Conservation (phyloP, 225 moss, liverwort and hornwort species). For the Straminergon stramineum region DNA sequence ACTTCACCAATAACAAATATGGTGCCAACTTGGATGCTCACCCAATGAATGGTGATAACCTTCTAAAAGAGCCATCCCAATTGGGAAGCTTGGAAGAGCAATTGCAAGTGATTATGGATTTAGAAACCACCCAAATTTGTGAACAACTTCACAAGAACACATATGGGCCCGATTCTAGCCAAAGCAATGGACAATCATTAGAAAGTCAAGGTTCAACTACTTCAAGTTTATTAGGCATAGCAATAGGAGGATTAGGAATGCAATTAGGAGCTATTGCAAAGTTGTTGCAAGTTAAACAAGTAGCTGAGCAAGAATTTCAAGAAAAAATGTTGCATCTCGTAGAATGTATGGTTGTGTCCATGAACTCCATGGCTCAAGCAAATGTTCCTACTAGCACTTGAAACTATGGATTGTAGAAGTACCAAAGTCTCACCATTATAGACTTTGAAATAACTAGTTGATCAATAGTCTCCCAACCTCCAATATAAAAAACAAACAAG, state of each 20-base stretch:
- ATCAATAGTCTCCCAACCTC: neutral
- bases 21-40: neutral
- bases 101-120: neutral
- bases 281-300: neutral
- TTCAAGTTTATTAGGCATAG: neutral
- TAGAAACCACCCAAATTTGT: neutral
- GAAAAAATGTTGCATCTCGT: slow-evolving; percentile 7
- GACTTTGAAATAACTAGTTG: neutral
- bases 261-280: slow-evolving; percentile 16
- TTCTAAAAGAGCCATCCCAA: neutral
- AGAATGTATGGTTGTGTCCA: slow-evolving; percentile 1
- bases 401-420: neutral
- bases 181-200: neutral
- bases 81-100: neutral
- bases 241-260: slow-evolving; percentile 7
- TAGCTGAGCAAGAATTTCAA: neutral
- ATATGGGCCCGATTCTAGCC: neutral
- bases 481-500: too few relatives aligned
- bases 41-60: neutral
- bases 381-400: neutral
- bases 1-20: neutral
- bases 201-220: neutral
- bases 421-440: neutral
- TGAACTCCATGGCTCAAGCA: slow-evolving; percentile 5
- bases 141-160: neutral